These are phyloP conservation scores for Yamadazyma diospyri DNA, from an alignment of 1,139 yeast genomes.

Conservation along the genomic window DNA sequence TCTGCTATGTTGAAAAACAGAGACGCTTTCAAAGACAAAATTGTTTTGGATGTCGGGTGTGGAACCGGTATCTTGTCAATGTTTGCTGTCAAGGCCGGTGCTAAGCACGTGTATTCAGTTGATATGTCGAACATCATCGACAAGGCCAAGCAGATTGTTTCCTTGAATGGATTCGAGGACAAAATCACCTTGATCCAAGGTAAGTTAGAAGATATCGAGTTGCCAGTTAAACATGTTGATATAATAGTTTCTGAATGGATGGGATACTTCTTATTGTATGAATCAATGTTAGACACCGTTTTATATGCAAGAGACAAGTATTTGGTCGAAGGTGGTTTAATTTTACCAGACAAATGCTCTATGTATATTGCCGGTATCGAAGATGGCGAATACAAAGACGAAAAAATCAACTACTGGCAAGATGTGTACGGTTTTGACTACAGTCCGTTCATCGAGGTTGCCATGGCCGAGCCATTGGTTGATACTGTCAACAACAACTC, in stretches of 20 bases:
- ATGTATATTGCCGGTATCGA: slow-evolving; percentile 92
- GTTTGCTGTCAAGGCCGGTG: slow-evolving; percentile 99
- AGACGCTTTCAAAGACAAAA: slow-evolving; percentile 83
- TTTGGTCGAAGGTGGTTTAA: slow-evolving; percentile 80
- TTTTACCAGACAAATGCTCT: slow-evolving; percentile 92
- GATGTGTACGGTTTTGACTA: slow-evolving; percentile 97
- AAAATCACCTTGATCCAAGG: slow-evolving; percentile 89
- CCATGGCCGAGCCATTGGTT: slow-evolving; percentile 91
- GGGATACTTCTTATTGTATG: slow-evolving; percentile 96
- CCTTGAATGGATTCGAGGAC: slow-evolving; percentile 79
- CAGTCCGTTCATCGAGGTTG: slow-evolving; percentile 64
- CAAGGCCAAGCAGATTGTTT: slow-evolving; percentile 85
- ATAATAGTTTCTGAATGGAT: slow-evolving; percentile 98
- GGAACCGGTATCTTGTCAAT: slow-evolving; percentile 96
- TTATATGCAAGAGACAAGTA: slow-evolving; percentile 91
- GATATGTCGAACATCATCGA: slow-evolving; percentile 97
- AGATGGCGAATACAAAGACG: slow-evolving; percentile 90
- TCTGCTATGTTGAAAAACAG: slow-evolving; percentile 91
- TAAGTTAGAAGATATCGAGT: slow-evolving; percentile 86
- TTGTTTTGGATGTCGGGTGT: slow-evolving; percentile 98
- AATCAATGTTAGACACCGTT: slow-evolving; percentile 97
- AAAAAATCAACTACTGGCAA: slow-evolving; percentile 93
- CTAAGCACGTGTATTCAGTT: slow-evolving; percentile 93
- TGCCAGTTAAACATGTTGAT: slow-evolving; percentile 81
- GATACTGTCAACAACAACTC: slow-evolving; percentile 83